These are phyloP conservation scores for Irpex lacteus DNA, from an alignment of 1,284 basidiomycete genomes.

Conservation along the genomic window DNA sequence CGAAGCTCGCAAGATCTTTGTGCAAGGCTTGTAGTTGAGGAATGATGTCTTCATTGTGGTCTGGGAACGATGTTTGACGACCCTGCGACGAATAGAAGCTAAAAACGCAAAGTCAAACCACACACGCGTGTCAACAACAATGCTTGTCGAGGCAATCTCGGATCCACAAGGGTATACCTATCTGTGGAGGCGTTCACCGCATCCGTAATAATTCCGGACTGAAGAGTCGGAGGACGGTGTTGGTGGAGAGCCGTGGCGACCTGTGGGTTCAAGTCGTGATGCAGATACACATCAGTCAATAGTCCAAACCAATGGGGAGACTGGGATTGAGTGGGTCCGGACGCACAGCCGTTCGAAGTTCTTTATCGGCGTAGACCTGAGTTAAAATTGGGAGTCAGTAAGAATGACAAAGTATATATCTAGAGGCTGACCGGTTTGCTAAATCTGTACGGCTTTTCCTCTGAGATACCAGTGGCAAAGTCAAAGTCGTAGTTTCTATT, in stretches of 20 bases:
- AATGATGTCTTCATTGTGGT: conserved; percentile 69
- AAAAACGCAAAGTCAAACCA: conserved; percentile 1
- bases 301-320: neutral
- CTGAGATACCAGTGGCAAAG: conserved; percentile 46
- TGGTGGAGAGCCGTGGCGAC: conserved; percentile 44
- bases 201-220: conserved; percentile 40
- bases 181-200: conserved; percentile 73
- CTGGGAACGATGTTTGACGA: conserved; percentile 75
- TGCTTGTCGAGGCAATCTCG: conserved; percentile 13
- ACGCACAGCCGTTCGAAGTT: conserved; percentile 13
- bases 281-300: conserved; percentile 5
- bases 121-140: conserved; percentile 1
- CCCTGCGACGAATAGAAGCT: conserved; percentile 88
- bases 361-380: conserved; percentile 10
- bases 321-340: neutral
- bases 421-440: conserved; percentile 58
- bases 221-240: conserved; percentile 39
- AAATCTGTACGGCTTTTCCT: conserved; percentile 61
- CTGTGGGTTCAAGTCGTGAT: conserved; percentile 29
- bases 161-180: conserved; percentile 43
- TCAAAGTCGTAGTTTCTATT: conserved; percentile 78
- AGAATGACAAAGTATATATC: conserved; percentile 10
- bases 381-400: conserved; percentile 1
- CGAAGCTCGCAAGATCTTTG: conserved; percentile 59
- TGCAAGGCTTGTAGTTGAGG: conserved; percentile 48